Base-by-base conservation (phyloP, 331 rosid species). In the Cydonia oblonga region DNA sequence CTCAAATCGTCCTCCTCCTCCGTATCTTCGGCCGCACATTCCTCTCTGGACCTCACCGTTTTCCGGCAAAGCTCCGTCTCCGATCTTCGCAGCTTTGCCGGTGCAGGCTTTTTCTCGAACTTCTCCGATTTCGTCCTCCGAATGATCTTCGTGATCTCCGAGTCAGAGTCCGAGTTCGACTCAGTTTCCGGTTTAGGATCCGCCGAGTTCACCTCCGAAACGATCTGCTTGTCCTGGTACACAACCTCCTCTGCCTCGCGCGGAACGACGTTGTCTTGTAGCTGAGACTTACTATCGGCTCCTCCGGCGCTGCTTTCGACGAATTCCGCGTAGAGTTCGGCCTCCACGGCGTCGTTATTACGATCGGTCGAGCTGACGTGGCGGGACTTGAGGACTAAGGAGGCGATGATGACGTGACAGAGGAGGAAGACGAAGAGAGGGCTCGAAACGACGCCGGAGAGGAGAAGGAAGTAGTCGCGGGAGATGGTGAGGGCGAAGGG, bases 401-500 rank as follows among this genome's bases (percentile, higher is more conserved):
- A 75, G 66, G 76, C 82, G 63, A 90, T 84, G 77, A 93, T 89
- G 69, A 78, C 87, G 84, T 93, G 85, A 73, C 80, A 90, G 56
- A 90, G 29, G 33, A 87, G 53, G 87, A 93, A 93, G 20, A 88
- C 89, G 74, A 89, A 86, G 84, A 83, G 89, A 25, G 92, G 92
- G 33, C 79, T 87, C 3, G 76, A 70, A 66, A 81, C 33, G 82
- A 90, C 46, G 67, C 30, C 62, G 40, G 73, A 66, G 72, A 90
- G 65, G 30, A 28, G 76, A 38, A 74, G 80, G 83, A 81, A 70
- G 74, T 67, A 90, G 28, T 77, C 74, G 19, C 66, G 71, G 77
- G 86, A 88, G 75, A 80, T 51, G 51, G 69, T 78, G 70, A 85
- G 49, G 54, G 79, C 91, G 67, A 79, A 76, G 14, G 96, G 96